Conservation (phyloP, 1,284 basidiomycete species). For the Coniophora puteana region DNA sequence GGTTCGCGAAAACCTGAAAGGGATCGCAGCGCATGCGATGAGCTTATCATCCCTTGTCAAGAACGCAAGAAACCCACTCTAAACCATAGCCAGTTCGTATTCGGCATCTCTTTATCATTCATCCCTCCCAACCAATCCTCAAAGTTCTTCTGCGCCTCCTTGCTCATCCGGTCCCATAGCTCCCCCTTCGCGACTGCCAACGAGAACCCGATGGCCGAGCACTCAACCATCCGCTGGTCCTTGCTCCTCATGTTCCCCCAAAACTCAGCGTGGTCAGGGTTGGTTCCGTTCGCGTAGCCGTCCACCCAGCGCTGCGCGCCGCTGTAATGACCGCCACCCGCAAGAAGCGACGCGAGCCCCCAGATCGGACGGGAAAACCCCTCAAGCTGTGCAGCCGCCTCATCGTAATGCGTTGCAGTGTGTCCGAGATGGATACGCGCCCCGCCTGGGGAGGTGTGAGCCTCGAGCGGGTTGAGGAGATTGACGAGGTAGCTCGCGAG, state of each 20-base stretch:
- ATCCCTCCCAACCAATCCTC: conserved; percentile 70
- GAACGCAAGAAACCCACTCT: conserved; percentile 38
- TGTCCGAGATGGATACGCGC: conserved; percentile 67
- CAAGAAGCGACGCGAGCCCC: conserved; percentile 66
- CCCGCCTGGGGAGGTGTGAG: conserved; percentile 71
- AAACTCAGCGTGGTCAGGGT: conserved; percentile 63
- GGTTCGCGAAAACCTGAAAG: conserved; percentile 67
- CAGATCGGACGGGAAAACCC: conserved; percentile 76
- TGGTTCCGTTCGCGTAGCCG: conserved; percentile 64
- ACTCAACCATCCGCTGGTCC: conserved; percentile 83
- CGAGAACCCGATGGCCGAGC: conserved; percentile 72
- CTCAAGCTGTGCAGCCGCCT: conserved; percentile 69
- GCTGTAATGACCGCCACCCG: conserved; percentile 56
- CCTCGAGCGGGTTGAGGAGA: conserved; percentile 62
- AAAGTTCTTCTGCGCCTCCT: conserved; percentile 52
- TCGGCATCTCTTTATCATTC: conserved; percentile 72
- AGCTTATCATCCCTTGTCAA: background rate
- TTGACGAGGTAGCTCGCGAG: conserved; percentile 51
- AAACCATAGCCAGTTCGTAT: conserved; percentile 84
- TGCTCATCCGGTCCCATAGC: conserved; percentile 59
- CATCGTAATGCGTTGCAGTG: conserved; percentile 76
- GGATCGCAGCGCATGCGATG: too few species aligned
- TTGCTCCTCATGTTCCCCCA: conserved; percentile 75
- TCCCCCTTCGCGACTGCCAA: conserved; percentile 63
- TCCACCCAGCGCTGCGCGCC: conserved; percentile 58